phyloP scores from a whole-genome alignment of 2,329 filamentous ascomycete genomes.

The Fusarium nanum region DNA sequence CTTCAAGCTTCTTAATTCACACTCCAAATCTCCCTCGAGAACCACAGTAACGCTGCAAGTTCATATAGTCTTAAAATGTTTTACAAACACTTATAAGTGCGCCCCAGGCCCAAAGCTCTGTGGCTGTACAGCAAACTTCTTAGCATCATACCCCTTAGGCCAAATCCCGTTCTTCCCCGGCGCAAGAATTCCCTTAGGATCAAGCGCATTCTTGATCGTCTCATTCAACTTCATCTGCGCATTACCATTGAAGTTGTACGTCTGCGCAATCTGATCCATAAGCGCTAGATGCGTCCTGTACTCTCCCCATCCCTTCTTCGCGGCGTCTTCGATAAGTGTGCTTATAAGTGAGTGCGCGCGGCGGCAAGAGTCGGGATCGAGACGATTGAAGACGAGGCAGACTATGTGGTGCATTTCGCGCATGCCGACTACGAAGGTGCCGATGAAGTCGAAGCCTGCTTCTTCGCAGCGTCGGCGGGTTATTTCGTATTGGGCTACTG shows the following conservation, averaged over 20 bases:
- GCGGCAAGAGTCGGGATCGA: constrained; percentile 21
- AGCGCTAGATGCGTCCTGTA: constrained; percentile 35
- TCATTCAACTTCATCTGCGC: constrained; percentile 30
- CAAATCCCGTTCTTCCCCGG: constrained; percentile 36
- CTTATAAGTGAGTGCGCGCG: constrained; percentile 22
- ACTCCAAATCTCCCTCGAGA: background rate
- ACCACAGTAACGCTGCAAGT: background rate
- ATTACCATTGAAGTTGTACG: constrained; percentile 35
- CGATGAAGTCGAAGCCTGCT: constrained; percentile 38
- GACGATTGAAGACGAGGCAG: constrained; percentile 31
- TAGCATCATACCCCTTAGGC: constrained; percentile 11
- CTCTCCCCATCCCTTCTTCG: constrained; percentile 32
- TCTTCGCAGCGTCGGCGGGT: constrained; percentile 31
- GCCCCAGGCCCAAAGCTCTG: background rate
- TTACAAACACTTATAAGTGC: background rate
- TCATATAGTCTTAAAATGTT: fast-evolving
- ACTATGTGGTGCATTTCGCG: constrained; percentile 39
- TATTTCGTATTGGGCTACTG: constrained; percentile 25
- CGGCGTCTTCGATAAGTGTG: constrained; percentile 27
- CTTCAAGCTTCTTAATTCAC: background rate
- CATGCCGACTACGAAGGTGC: constrained; percentile 34
- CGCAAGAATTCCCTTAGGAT: constrained; percentile 36
- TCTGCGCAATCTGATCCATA: constrained; percentile 36
- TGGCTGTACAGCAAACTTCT: background rate
- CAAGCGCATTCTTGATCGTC: constrained; percentile 22